phyloP scores from a whole-genome alignment of 2,329 filamentous ascomycete genomes.

The Penicillium sp. region DNA sequence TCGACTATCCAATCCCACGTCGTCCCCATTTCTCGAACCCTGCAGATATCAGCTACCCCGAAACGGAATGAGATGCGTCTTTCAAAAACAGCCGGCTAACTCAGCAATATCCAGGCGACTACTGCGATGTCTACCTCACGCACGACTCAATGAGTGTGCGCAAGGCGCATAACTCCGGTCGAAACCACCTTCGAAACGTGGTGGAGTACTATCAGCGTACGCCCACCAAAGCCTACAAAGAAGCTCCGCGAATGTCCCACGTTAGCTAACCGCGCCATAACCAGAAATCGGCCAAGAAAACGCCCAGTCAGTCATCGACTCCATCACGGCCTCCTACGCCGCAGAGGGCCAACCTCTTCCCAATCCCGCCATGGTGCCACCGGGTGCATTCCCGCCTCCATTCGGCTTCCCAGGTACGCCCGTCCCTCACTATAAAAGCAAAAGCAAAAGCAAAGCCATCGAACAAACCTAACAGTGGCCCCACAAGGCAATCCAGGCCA shows the following conservation, averaged over 20 bases:
- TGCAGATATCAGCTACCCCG: not conserved
- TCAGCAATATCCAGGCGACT: constrained; percentile 66
- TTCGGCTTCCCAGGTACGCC: constrained; percentile 67
- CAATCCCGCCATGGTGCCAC: constrained; percentile 79
- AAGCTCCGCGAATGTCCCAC: not conserved
- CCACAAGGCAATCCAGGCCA: constrained; percentile 39
- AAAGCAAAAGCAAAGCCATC: not conserved
- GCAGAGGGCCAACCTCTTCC: constrained; percentile 86
- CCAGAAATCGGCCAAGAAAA: constrained; percentile 97
- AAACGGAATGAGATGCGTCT: not conserved
- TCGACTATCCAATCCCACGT: not conserved
- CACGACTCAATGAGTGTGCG: constrained; percentile 99
- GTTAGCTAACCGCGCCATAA: not conserved
- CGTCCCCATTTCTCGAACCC: too few species aligned
- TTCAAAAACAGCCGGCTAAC: constrained; percentile 12
- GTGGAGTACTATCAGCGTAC: constrained; percentile 96
- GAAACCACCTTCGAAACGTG: constrained; percentile 96
- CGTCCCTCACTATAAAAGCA: not conserved
- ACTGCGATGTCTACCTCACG: constrained; percentile 99
- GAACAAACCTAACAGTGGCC: not conserved
- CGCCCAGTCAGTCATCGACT: constrained; percentile 97
- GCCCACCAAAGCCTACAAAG: not conserved
- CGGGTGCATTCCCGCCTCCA: constrained; percentile 55
- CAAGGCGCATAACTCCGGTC: constrained; percentile 95
- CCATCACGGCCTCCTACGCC: constrained; percentile 93